Evolutionary conservation across 495 filamentous ascomycete genomes (phyloP), one percentile per base, ranked within the genome.

Genomic region (Apiosordaria backusii): DNA sequence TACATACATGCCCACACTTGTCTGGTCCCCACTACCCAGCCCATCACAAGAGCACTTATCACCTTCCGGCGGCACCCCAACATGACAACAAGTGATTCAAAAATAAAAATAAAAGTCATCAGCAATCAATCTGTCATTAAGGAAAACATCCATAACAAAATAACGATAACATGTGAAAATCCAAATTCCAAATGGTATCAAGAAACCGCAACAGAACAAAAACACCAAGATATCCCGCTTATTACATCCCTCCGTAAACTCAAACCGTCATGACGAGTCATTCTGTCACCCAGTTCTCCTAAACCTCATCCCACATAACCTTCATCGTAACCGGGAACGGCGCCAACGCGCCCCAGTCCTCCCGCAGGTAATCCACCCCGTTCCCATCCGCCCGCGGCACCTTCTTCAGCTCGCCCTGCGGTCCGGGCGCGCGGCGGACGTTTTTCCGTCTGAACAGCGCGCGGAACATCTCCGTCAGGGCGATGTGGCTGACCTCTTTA

Each of bases 301-400:
- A 55, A 55, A 55, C 52, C 9, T 55, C 74, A 68, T 85, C 83
- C 74, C 81, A 86, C 55, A 75, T 76, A 66, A 86, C 76, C 77
- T 82, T 84, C 84, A 86, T 86, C 77, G 85, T 88, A 26, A 84
- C 87, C 0, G 92, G 92, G 81, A 92, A 94, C 6, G 89, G 83
- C 73, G 83, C 90, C 77, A 87, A 87, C 29, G 83, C 82, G 25
- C 88, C 88, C 77, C 87, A 85, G 70, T 96, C 90, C 75, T 90
- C 86, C 61, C 86, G 85, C 79, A 96, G 83, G 69, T 93, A 96
- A 25, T 87, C 74, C 25, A 85, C 85, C 35, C 35, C 35, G 0
- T 85, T 89, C 18, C 83, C 77, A 13, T 55, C 52, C n/a, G 52
- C 19, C 22, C 52, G 19, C 52, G 52, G 52, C 52, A 93, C 80